Evolutionary conservation across 331 rosid genomes (phyloP).

Genomic region (Quercus phellos): DNA sequence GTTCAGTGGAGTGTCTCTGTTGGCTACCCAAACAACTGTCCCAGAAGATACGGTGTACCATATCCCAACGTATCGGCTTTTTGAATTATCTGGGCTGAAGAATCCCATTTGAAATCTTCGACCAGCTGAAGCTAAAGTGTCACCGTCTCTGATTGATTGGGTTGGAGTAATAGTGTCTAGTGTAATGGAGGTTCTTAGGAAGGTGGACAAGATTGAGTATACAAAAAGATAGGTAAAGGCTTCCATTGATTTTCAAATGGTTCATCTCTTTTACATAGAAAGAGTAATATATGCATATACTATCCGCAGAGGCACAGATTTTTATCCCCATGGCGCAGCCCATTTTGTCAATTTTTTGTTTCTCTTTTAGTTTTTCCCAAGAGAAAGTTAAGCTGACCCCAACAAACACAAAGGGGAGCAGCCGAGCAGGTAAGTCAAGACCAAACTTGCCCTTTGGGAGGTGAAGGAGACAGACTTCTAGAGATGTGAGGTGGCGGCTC

Average conservation of each 20-base stretch:
- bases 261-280: neutral
- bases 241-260: neutral
- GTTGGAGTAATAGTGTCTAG: neutral
- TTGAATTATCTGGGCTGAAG: conserved; percentile 23
- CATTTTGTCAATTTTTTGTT: no score
- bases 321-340: no score
- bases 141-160: conserved; percentile 16
- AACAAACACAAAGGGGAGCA: no score
- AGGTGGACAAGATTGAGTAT: neutral
- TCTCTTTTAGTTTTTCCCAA: no score
- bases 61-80: neutral
- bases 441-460: no score
- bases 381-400: no score
- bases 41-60: neutral
- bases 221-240: neutral
- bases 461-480: no score
- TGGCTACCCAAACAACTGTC: neutral
- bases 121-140: conserved; percentile 14
- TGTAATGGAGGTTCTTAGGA: neutral
- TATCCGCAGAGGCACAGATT: no score
- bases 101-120: conserved; percentile 28
- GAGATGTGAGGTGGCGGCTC: no score
- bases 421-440: no score
- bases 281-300: no score
- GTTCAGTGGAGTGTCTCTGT: no score